Evolutionary conservation across 306 rosid genomes (phyloP), one percentile per base, ranked within the genome.

Genomic region (Trichosanthes cucumerina): DNA sequence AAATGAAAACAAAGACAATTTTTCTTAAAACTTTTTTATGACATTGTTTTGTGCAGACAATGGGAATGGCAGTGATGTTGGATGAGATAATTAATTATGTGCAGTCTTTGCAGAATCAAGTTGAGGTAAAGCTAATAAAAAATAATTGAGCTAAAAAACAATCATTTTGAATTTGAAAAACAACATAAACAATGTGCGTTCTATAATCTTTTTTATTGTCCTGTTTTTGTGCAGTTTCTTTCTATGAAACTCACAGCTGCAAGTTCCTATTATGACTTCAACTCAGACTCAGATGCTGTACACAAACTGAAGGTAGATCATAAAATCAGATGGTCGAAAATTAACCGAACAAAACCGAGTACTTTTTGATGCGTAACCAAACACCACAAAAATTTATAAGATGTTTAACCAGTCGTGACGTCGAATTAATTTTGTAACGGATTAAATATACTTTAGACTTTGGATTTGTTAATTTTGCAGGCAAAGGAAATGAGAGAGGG

Each of bases 1-100:
- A 49, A 76, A 76, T 54, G 21, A 72, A 64, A 63, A 15, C 21
- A 54, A 39, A 38, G 23, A 18, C 26, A 31, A 26, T 7, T 79
- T n/a, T 52, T 21, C 24, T 11, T 9, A 19, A 19, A 13, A 49
- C 53, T 18, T 13, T 28, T 58, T 41, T 4, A 41, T 60, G 2
- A 23, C 26, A 43, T 60, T 21, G 36, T 60, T 31, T 28, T 23
- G 10, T 86, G 59, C 92, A 95, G 99, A 90, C 91, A 64, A 92
- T 91, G 99, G 97, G 99, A 3, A 95, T 92, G 99, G 92, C 98
- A n/a, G 98, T 92, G 31, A 95, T 95, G 99, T 88, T 95, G 83
- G 99, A 92, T 49, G 99, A 92, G 85, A 95, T 95, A 83, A 95
- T 95, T 79, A 95, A 92, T 82, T 95, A 95, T 85, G 97, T 95